Conservation (phyloP, 257 asterid species). For the Coffea eugenioides region DNA sequence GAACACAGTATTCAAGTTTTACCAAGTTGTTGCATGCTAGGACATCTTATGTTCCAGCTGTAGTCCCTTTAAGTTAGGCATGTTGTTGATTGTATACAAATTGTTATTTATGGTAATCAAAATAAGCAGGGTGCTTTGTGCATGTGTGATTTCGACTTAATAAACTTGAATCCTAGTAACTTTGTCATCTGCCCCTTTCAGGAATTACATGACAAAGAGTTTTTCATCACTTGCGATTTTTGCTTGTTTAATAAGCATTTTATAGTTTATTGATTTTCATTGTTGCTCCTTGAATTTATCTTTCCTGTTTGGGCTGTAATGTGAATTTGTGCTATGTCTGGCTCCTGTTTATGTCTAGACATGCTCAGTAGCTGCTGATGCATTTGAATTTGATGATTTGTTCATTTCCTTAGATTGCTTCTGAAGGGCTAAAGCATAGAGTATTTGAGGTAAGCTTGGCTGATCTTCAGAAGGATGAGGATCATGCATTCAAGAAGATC, state of each 20-base stretch:
- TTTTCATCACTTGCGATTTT: neutral
- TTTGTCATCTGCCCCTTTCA: neutral
- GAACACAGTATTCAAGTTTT: neutral
- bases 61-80: neutral
- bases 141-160: neutral
- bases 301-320: neutral
- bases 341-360: too few species aligned
- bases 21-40: neutral
- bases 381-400: neutral
- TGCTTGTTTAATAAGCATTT: neutral
- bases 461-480: conserved; percentile 44
- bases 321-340: neutral
- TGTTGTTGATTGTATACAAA: neutral
- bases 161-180: neutral
- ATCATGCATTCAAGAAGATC: conserved; percentile 39
- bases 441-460: conserved; percentile 41
- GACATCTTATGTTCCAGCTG: neutral
- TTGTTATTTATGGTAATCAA: neutral
- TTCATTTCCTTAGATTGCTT: conserved; percentile 28
- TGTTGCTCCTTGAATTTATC: neutral
- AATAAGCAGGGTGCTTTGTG: neutral
- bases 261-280: neutral
- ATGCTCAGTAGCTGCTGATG: neutral
- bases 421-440: conserved; percentile 42
- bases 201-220: neutral